These are phyloP conservation scores for Colletotrichum filicis DNA, from an alignment of 2,329 filamentous ascomycete genomes.

Conservation along the genomic window DNA sequence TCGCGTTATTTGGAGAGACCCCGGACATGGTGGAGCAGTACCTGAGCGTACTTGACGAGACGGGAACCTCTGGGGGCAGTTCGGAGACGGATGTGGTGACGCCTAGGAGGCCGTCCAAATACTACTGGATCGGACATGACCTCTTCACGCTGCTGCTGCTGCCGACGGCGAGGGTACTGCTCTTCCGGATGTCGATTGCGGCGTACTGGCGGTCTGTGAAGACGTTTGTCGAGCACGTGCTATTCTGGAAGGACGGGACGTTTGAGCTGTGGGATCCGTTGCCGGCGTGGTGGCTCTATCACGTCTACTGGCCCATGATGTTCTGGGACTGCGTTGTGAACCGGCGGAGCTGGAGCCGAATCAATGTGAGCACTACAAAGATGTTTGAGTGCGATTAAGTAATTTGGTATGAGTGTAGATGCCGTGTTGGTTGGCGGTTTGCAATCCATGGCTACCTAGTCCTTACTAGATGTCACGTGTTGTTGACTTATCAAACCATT, in stretches of 20 bases:
- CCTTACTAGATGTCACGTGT: neutral
- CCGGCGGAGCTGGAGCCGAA: constrained; percentile 68
- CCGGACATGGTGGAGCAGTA: constrained; percentile 63
- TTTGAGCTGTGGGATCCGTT: constrained; percentile 66
- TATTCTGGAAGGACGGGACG: constrained; percentile 65
- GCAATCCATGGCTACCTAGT: neutral
- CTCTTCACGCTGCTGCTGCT: constrained; percentile 62
- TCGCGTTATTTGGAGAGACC: constrained; percentile 66
- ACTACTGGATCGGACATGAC: constrained; percentile 78
- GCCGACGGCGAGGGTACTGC: constrained; percentile 58
- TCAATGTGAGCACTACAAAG: constrained; percentile 73
- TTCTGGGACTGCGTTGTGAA: constrained; percentile 58
- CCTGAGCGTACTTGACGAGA: constrained; percentile 54
- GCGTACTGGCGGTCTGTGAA: constrained; percentile 35
- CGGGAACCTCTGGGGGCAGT: constrained; percentile 34
- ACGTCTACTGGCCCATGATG: constrained; percentile 64
- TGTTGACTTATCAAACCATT: neutral
- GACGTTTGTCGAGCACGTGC: constrained; percentile 49
- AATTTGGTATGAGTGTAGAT: neutral
- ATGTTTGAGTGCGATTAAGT: constrained; percentile 40
- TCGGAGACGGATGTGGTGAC: constrained; percentile 14
- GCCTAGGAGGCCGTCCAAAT: constrained; percentile 40
- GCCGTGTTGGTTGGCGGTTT: neutral
- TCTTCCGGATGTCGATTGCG: neutral
- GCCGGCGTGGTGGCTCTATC: constrained; percentile 67